Base-by-base conservation (phyloP, 805 yeast species). In the Sugiyamaella chiloensis region DNA sequence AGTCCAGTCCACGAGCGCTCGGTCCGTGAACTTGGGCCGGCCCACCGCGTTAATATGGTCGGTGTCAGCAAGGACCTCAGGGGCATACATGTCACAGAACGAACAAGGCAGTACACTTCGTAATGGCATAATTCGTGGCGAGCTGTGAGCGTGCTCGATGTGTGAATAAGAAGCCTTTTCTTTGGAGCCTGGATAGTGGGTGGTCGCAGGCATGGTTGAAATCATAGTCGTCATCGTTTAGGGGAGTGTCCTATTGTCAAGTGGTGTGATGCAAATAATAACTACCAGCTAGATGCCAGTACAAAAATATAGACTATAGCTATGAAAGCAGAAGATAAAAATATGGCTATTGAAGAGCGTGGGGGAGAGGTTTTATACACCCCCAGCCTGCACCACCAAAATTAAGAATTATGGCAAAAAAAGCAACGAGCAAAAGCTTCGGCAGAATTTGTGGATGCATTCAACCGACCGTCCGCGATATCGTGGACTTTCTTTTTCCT, bases 1-100 rank as follows among this genome's bases (percentile, higher is more conserved):
- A 41, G 76, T 81, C 91, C 91, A 85, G 61, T 83, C 85, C 21
- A 80, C 67, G 34, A 85, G 67, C 12, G 76, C 79, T 45, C 88
- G 68, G 52, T 75, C 76, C 0, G 87, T 81, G 63, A 81, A 83
- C 21, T 66, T 61, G 9, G 87, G 87, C 37, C 88, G 68, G 9
- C 57, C 60, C 5, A 46, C 31, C 2, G 44, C 46, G n/a, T 79
- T 66, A 19, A 73, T 49, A 21, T 60, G 60, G 5, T 59, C 51
- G 6, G 76, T 71, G 48, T 74, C 74, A 31, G 71, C 69, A 20
- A 76, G 62, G 9, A 79, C 61, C 49, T 80, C 85, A 1, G 81
- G 74, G 0, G 81, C 65, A 59, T 81, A 81, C 77, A 79, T 78
- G 56, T 78, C 81, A 17, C 65, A 58, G 55, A 72, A 81, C 21